Base-by-base conservation (phyloP, 2,329 filamentous ascomycete species). In the Beauveria caledonica region DNA sequence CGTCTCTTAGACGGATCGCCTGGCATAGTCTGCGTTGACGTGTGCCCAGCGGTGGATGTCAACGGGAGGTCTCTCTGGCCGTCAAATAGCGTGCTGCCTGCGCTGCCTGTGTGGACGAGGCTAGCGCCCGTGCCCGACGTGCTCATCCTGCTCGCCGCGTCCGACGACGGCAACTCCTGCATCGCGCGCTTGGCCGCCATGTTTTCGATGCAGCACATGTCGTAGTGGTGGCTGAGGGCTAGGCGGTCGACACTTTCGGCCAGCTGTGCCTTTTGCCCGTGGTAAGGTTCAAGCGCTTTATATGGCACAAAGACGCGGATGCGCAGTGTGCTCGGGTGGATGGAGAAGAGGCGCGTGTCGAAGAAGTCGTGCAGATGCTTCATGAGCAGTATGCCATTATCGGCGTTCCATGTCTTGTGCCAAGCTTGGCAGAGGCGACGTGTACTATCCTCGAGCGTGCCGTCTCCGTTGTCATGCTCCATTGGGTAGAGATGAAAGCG, bases 401-500 rank as follows among this genome's bases (percentile, higher is more conserved):
- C 46, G 46, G 46, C 46, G 46, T 23, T 49, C 46, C 46, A 49
- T 6, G 46, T 49, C 46, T 29, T 49, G 15, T 49, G 46, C 46
- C 46, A 49, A 5, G 46, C 46, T 23, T 49, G 21, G 25, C 46
- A 49, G 46, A 49, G 46, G 46, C 46, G 46, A n/a, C 21, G 46
- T n/a, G 46, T 23, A n/a, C 46, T 49, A 9, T 49, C 46, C 15
- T 49, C 11, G 5, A 9, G 25, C 5, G 25, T 49, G 23, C 15
- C 11, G 46, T 49, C 15, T 17, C 25, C 15, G 15, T 49, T 5
- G n/a, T 9, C 49, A 10, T 36, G n/a, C 17, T 39, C 27, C 21
- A 40, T 44, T 13, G 64, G 63, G 23, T 66, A 67, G 1, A 64
- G 27, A 19, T 67, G 57, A n/a, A n/a, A n/a, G n/a, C n/a, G n/a